Conservation (phyloP, 441 rosid species). For the Adansonia madagascariensis region DNA sequence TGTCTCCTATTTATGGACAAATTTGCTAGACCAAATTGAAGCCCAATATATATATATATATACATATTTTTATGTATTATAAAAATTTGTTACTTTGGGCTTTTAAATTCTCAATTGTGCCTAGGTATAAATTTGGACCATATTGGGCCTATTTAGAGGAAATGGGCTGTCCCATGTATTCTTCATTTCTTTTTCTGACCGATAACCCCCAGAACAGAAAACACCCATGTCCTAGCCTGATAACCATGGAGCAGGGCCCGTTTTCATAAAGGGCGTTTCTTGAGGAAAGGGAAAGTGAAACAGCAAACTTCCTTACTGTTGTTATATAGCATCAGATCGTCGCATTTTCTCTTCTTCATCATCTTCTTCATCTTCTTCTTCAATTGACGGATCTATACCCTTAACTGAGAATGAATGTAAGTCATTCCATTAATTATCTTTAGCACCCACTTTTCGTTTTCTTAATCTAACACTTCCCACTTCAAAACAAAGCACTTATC, state of each 20-base stretch:
- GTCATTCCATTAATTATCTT: background rate
- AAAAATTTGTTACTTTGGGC: too few species aligned
- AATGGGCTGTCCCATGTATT: too few species aligned
- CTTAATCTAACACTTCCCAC: background rate
- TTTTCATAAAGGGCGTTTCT: slow-evolving; percentile 13
- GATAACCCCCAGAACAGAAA: background rate
- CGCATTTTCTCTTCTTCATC: background rate
- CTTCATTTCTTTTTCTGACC: too few species aligned
- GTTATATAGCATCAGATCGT: background rate
- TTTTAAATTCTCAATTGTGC: too few species aligned
- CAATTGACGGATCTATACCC: background rate
- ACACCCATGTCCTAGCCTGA: background rate
- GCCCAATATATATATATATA: too few species aligned
- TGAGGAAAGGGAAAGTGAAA: slow-evolving; percentile 16
- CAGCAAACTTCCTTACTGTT: background rate
- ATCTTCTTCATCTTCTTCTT: background rate
- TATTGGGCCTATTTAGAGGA: too few species aligned
- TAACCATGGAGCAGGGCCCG: background rate
- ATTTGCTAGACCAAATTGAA: too few species aligned
- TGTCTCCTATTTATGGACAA: too few species aligned
- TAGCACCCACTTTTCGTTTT: background rate
- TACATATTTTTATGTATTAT: too few species aligned
- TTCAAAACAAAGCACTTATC: background rate
- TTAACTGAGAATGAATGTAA: slow-evolving; percentile 21
- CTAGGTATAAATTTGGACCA: too few species aligned